Conservation (phyloP, 768 basidiomycete species). For the Lentinula detonsa region DNA sequence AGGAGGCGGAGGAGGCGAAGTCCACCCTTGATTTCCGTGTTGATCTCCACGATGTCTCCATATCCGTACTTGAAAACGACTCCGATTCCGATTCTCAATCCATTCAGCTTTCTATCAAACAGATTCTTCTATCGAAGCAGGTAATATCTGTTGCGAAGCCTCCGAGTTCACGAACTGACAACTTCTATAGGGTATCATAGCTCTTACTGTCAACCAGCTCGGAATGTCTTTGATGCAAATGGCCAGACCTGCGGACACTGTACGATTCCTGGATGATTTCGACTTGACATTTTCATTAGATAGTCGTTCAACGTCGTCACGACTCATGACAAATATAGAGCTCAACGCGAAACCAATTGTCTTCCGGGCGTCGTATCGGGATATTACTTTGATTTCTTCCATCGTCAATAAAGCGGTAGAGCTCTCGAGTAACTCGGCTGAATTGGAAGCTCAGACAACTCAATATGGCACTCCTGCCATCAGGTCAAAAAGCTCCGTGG, state of each 20-base stretch:
- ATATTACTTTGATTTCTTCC: conserved; percentile 81
- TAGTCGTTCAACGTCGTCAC: conserved; percentile 61
- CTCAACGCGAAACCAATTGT: conserved; percentile 77
- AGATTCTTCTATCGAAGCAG: conserved; percentile 89
- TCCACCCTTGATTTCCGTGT: conserved; percentile 58
- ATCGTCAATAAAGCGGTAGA: conserved; percentile 86
- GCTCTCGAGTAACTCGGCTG: conserved; percentile 51
- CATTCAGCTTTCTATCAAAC: conserved; percentile 77
- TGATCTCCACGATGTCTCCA: conserved; percentile 85
- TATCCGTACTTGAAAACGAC: conserved; percentile 86
- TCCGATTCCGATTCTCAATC: conserved; percentile 74
- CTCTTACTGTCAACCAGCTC: conserved; percentile 70
- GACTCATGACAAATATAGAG: conserved; percentile 80
- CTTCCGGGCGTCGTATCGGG: conserved; percentile 92
- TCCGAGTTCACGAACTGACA: neutral
- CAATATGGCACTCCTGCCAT: neutral
- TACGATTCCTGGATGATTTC: conserved; percentile 90
- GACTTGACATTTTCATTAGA: conserved; percentile 87
- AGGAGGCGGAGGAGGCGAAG: conserved; percentile 11
- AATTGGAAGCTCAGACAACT: conserved; percentile 8
- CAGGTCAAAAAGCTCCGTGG: neutral
- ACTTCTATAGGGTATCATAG: conserved; percentile 59
- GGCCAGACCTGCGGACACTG: conserved; percentile 76
- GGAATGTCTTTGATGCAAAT: conserved; percentile 94
- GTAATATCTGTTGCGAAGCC: conserved; percentile 27